These are phyloP conservation scores for Suillus subaureus DNA, from an alignment of 768 basidiomycete species.

Conservation along the genomic window DNA sequence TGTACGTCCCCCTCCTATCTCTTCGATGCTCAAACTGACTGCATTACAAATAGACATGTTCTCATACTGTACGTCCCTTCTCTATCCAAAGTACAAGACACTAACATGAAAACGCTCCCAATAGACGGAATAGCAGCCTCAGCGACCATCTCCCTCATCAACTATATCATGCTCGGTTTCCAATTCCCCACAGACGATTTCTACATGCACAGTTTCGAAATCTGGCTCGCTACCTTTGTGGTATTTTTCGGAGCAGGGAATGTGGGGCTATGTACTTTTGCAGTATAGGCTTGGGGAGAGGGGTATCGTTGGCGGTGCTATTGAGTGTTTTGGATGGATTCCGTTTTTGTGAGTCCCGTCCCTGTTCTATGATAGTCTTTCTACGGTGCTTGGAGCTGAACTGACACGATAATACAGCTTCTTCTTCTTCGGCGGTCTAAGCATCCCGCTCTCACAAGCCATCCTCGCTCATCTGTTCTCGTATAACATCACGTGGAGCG, in stretches of 20 bases:
- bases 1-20: slow-evolving; percentile 39
- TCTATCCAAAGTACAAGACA: background rate
- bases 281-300: slow-evolving; percentile 68
- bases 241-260: slow-evolving; percentile 79
- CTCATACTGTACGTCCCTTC: slow-evolving; percentile 48
- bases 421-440: slow-evolving; percentile 61
- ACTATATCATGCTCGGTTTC: slow-evolving; percentile 77
- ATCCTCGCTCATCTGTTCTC: slow-evolving; percentile 59
- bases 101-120: slow-evolving; percentile 1
- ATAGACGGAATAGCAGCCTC: slow-evolving; percentile 62
- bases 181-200: slow-evolving; percentile 72
- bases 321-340: slow-evolving; percentile 30
- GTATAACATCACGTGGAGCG: slow-evolving; percentile 59
- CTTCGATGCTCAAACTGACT: slow-evolving; percentile 10
- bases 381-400: background rate
- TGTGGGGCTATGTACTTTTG: slow-evolving; percentile 66
- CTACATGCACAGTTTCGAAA: slow-evolving; percentile 80
- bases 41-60: slow-evolving; percentile 42
- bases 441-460: slow-evolving; percentile 54
- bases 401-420: slow-evolving; percentile 23
- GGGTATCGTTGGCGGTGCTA: slow-evolving; percentile 23
- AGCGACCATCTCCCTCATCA: slow-evolving; percentile 66
- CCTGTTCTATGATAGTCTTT: too few species aligned
- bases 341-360: slow-evolving; percentile 42
- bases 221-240: slow-evolving; percentile 76